Base-by-base conservation (phyloP, 495 filamentous ascomycete species). In the Platismatia glauca region DNA sequence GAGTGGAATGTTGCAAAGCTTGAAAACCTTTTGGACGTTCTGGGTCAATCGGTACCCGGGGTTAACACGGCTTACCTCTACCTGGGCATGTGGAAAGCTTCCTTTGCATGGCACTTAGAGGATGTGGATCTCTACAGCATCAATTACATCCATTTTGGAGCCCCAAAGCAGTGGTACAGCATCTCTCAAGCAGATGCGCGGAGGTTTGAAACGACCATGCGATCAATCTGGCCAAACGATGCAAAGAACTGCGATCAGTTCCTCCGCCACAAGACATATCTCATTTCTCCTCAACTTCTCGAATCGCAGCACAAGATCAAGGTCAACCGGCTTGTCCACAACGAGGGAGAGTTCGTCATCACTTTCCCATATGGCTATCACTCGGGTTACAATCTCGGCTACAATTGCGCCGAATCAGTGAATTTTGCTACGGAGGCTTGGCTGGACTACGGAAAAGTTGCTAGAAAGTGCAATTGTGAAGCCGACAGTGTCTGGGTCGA, bases 31-130 rank as follows among this genome's bases (percentile, higher is more conserved):
- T 84, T 98, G 8, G 95, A 98, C 74, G 89, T 97, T 7, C 77
- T 98, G 3, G 95, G 94, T 24, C 91, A 91, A 43, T 96, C 96
- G 65, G 89, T 98, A 0, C 94, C 94, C 16, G 94, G 94, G 63
- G 94, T 98, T 64, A 98, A 98, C 70, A 97, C 95, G 6, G 93
- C 94, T n/a, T 98, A 98, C 72, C 81, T 98, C 15, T 98, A 98
- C 66, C 78, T 97, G 50, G 94, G 94, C 24, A 97, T 97, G 95
- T 98, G 94, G 94, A 98, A 97, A 70, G 94, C 94, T 24, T 97
- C 94, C 3, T 98, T 98, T 71, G 93, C 94, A 13, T 98, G 94
- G 94, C 94, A 98, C 82, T 77, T 98, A 44, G 94, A 98, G 70
- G 94, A 98, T 76, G 91, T 98, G 59, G 94, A 98, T 76, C 83